Percentiles rank a stretch among this genome's conserved stretches.
phyloP scores from a whole-genome alignment of 2,329 filamentous ascomycete species.

The Aspergillus sergii region DNA sequence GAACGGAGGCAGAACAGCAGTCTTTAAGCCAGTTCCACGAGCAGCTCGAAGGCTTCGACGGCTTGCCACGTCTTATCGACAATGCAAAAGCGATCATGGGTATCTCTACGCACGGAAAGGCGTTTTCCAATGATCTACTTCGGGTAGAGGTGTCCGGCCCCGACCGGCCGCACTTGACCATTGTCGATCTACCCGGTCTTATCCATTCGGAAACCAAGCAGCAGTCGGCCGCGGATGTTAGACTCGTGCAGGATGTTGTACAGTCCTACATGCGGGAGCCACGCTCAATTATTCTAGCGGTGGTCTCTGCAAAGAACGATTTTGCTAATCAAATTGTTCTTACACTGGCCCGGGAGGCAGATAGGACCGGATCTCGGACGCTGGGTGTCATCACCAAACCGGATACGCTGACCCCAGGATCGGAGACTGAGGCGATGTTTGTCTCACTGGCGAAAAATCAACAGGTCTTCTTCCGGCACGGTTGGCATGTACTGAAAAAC shows the following conservation, averaged over 20 bases:
- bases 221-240: conserved; percentile 58
- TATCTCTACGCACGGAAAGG: conserved; percentile 25
- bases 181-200: conserved; percentile 65
- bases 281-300: conserved; percentile 51
- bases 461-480: conserved; percentile 47
- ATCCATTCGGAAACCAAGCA: conserved; percentile 58
- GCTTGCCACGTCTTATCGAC: conserved; percentile 24
- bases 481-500: conserved; percentile 55
- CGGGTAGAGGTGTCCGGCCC: conserved; percentile 63
- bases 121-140: conserved; percentile 55
- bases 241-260: conserved; percentile 55
- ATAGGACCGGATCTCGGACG: conserved; percentile 36
- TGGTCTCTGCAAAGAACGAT: conserved; percentile 49
- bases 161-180: conserved; percentile 60
- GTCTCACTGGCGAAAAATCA: conserved; percentile 47
- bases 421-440: conserved; percentile 40
- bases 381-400: conserved; percentile 54
- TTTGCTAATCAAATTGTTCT: conserved; percentile 47
- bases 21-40: conserved; percentile 20
- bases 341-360: conserved; percentile 36
- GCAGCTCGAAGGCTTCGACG: conserved; percentile 21
- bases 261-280: conserved; percentile 45
- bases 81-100: conserved; percentile 30
- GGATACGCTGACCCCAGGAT: conserved; percentile 41
- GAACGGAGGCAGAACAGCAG: conserved; percentile 20